Base-by-base conservation (phyloP, 306 rosid genomes). In the Hippophae tibetana region DNA sequence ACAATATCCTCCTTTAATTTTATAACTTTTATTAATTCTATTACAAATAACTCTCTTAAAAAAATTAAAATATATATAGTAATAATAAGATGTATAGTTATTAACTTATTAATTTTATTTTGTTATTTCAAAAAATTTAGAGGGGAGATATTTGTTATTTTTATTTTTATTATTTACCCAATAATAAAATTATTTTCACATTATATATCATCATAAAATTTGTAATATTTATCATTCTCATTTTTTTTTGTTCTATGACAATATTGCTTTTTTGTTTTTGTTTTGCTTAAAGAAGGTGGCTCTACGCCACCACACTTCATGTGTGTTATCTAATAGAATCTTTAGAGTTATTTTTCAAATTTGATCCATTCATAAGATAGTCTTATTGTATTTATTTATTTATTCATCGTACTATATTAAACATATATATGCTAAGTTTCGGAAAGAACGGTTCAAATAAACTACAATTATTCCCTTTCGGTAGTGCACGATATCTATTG, bases 241-340 rank as follows among this genome's bases (percentile, higher is more conserved):
- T 47, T 7, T 47, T 47, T 6, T 6, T 8, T 47, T 47, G 23
- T 18, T 47, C 50, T 8, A 47, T 9, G 50, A 12, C 14, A 7
- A 11, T 49, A 11, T n/a, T 13, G 13, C 7, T 10, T 11, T 48
- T 10, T 48, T n/a, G n/a, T n/a, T 11, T 11, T 48, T 1, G 5
- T 11, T 5, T 48, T 48, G 5, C n/a, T 11, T 48, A 4, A 10
- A 10, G 52, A 23, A 18, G 31, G 14, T 62, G 72, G 65, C 77
- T 45, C 62, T 72, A 18, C 65, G 49, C 65, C 77, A 61, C n/a
- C 48, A 42, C 49, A 56, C 46, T 50, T 63, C 43, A 12, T 44
- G 9, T 14, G 46, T 27, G 43, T 9, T 3, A 47, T 11, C 14
- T 11, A 11, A 2, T 12, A 11, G 14, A 5, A 48, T 38, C 5